Evolutionary conservation across 345 rosid genomes (phyloP), one percentile per base, ranked within the genome.

Genomic region (Lagerstroemia speciosa): DNA sequence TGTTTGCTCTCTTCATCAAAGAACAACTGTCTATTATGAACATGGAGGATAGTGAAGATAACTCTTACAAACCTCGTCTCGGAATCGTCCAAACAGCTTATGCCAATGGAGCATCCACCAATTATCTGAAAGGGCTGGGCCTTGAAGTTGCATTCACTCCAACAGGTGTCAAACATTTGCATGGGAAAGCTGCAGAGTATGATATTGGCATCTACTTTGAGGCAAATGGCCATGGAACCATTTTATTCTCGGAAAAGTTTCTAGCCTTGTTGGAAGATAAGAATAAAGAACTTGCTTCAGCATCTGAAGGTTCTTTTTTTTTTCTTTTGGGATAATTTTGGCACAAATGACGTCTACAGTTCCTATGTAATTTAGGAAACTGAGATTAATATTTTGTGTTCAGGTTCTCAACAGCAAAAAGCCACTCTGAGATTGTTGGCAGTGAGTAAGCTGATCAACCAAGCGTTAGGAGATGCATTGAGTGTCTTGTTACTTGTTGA

Each of bases 161-260:
- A 62, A 91, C 99, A 0, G 99, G 99, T 27, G 99, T 94, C 33
- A 94, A 91, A 75, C 82, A 83, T 81, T 78, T 94, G 50, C 97
- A 94, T 50, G 89, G 86, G 74, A 84, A 87, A 74, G 96, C 97
- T 75, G 87, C 83, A 4, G 80, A 79, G 53, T 94, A 73, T 84
- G 97, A 94, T 73, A 80, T 94, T 45, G 99, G 99, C 45, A 87
- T 94, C 68, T 94, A 94, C 76, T 94, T 94, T 46, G 99, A 94
- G 75, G 97, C 96, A 71, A 94, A 94, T 82, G 99, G 99, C 40
- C 99, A 94, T 55, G 99, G 99, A 64, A 94, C 99, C 74, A 80
- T 94, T 73, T 72, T 91, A 76, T 94, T 88, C 81, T 85, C 89
- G 6, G 91, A 89, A 62, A 33, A 73, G 65, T 88, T 79, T 75